These are phyloP conservation scores for Collariella sp. DNA, from an alignment of 495 filamentous ascomycete species.

Conservation along the genomic window DNA sequence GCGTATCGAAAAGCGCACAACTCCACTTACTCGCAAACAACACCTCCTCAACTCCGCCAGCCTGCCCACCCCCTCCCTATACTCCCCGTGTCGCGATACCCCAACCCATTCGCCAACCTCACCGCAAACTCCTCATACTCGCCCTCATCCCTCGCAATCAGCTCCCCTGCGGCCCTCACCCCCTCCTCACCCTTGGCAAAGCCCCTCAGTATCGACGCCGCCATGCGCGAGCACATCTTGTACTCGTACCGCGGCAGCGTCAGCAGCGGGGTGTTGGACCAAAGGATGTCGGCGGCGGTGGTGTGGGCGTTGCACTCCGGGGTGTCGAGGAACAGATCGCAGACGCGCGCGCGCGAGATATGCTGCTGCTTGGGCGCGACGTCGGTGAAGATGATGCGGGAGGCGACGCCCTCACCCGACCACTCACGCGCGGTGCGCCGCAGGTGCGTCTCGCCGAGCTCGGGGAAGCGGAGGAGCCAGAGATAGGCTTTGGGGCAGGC, in stretches of 20 bases:
- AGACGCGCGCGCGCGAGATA: slow-evolving; percentile 82
- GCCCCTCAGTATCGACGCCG: slow-evolving; percentile 83
- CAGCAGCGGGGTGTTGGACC: slow-evolving; percentile 88
- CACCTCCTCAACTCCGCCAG: slow-evolving; percentile 68
- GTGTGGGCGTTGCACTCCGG: slow-evolving; percentile 98
- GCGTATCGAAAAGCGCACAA: slow-evolving; percentile 84
- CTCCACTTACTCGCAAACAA: slow-evolving; percentile 74
- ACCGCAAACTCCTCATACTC: slow-evolving; percentile 77
- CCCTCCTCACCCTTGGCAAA: slow-evolving; percentile 64
- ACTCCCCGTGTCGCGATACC: slow-evolving; percentile 40
- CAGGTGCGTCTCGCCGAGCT: slow-evolving; percentile 81
- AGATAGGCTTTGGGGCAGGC: slow-evolving; percentile 79
- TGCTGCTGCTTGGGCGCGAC: slow-evolving; percentile 93
- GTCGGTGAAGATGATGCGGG: slow-evolving; percentile 92
- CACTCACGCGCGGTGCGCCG: slow-evolving; percentile 69
- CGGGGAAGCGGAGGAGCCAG: slow-evolving; percentile 95
- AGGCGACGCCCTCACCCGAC: slow-evolving; percentile 80
- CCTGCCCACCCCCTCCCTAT: slow-evolving; percentile 54
- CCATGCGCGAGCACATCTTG: slow-evolving; percentile 99
- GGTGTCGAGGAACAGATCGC: slow-evolving; percentile 94
- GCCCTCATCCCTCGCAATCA: slow-evolving; percentile 70
- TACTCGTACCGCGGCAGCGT: slow-evolving; percentile 92
- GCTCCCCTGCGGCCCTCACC: slow-evolving; percentile 56
- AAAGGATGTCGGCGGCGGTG: slow-evolving; percentile 91
- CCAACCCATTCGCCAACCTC: slow-evolving; percentile 56